Evolutionary conservation across 192 early-diverging fungal species (phyloP), one percentile per base, ranked within the genome.

Genomic region (Lunasporangiospora selenospora): DNA sequence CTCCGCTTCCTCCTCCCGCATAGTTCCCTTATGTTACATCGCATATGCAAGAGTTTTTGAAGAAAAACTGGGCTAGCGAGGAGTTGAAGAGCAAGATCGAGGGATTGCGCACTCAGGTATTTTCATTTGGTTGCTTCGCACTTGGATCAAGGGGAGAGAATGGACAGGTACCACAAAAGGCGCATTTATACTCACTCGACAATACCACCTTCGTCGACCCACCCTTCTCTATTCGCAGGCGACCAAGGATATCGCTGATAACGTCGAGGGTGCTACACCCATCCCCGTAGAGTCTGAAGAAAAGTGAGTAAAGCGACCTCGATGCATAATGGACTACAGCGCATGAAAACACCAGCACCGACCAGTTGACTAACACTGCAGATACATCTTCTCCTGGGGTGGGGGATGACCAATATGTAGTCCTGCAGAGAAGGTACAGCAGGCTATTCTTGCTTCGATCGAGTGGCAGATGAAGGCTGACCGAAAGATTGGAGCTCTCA

Each of bases 401-500:
- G n/a, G n/a, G n/a, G n/a, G n/a, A n/a, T n/a, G n/a, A n/a, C n/a
- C n/a, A n/a, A n/a, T n/a, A n/a, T n/a, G n/a, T n/a, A 84, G 80
- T 23, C 62, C 75, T 24, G 46, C 65, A 32, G 75, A 84, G 11
- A 77, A 77, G 13, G 75, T 88, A 4, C 77, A 83, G 59, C 49
- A 75, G 0, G 70, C 79, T 42, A 61, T 94, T n/a, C 81, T 83
- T 18, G 71, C 78, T 27, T 94, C 90, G 55, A 85, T 99, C 45
- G 59, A 66, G 19, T 93, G 88, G 89, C 92, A 94, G 70, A 95
- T 99, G 91, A 62, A 58, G 19, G 67, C 71, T 2, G 94, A 99
- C 65, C 86, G 96, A 38, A 98, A 99, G 76, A 90, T 95, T 36
- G 92, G 88, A 4, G 88, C 97, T 0, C 64, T 99, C 3, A 96